Evolutionary conservation across 805 yeast species (phyloP), one percentile per base, ranked within the genome.

Genomic region (Yarrowia hollandica): DNA sequence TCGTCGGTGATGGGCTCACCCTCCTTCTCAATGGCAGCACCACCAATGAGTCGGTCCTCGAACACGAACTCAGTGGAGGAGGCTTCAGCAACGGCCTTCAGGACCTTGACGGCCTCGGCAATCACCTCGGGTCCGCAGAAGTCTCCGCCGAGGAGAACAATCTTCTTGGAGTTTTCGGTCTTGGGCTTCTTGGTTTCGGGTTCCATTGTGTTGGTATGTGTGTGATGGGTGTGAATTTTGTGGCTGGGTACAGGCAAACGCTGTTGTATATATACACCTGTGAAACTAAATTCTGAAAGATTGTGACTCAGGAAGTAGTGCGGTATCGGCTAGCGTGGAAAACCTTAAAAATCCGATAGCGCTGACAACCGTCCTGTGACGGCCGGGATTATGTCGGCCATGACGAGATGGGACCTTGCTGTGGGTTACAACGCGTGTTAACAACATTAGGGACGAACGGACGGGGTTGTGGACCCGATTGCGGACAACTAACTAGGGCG

Each of bases 21-120:
- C 42, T 95, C 86, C 60, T 97, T 97, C 72, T 94, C 99, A 69
- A 94, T 92, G 46, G 98, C 96, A 55, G 98, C 97, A 68, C 99
- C 99, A 64, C 99, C 99, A 67, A 94, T 92, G 68, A 92, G 79
- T 69, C 91, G 96, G 63, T 86, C 75, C 68, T 86, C 79, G 72
- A 90, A 89, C 57, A 86, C 82, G 70, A 94, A 91, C 69, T 83
- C 75, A 68, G 86, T 75, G 28, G 63, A 59, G 14, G 68, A 70
- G 41, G 72, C 83, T 62, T 77, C 79, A 65, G 82, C 82, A 65
- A 92, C 87, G 59, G 96, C 90, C 61, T 83, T 78, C 62, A 94
- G 79, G 28, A 94, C 97, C 72, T 92, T 92, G 68, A 91, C 83
- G 50, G 99, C 97, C 77, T 91, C 97, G 22, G 77, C 84, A 60